phyloP scores from a whole-genome alignment of 106 monocot genomes.

The Dactylorhiza incarnata region DNA sequence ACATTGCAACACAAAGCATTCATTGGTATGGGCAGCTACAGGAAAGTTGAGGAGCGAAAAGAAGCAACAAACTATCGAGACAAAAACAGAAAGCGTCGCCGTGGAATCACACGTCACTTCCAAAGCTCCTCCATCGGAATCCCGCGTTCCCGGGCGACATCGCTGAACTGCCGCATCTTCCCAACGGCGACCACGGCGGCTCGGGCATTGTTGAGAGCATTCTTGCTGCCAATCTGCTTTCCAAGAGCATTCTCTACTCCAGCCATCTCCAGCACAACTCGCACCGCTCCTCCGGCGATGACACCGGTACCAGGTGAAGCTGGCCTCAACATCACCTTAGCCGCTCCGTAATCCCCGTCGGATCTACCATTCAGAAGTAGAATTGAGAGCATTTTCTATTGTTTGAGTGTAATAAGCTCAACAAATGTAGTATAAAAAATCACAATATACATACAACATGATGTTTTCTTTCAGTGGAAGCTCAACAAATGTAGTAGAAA shows the following conservation, averaged over 20 bases:
- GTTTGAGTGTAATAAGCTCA: too few relatives aligned
- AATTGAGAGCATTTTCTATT: too few relatives aligned
- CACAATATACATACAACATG: too few relatives aligned
- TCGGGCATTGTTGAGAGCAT: constrained; percentile 63
- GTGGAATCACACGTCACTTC: constrained; percentile 32
- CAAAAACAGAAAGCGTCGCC: too few relatives aligned
- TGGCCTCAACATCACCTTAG: constrained; percentile 85
- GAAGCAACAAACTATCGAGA: too few relatives aligned
- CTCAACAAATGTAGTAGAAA: too few relatives aligned
- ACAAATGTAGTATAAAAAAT: too few relatives aligned
- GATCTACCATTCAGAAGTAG: constrained; percentile 19
- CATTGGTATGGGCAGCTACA: too few relatives aligned
- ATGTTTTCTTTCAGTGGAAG: too few relatives aligned
- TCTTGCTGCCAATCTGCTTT: constrained; percentile 71
- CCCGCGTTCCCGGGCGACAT: constrained; percentile 69
- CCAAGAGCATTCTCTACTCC: constrained; percentile 80
- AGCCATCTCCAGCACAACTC: constrained; percentile 77
- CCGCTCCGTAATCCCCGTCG: constrained; percentile 71
- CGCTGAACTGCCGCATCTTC: constrained; percentile 59
- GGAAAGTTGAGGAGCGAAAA: too few relatives aligned
- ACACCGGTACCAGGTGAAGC: constrained; percentile 86
- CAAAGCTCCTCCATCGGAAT: constrained; percentile 82
- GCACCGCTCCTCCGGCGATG: constrained; percentile 71
- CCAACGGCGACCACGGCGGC: constrained; percentile 46
- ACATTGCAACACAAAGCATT: too few relatives aligned